phyloP scores from a whole-genome alignment of 2,329 filamentous ascomycete species.

The Pyricularia grisea region DNA sequence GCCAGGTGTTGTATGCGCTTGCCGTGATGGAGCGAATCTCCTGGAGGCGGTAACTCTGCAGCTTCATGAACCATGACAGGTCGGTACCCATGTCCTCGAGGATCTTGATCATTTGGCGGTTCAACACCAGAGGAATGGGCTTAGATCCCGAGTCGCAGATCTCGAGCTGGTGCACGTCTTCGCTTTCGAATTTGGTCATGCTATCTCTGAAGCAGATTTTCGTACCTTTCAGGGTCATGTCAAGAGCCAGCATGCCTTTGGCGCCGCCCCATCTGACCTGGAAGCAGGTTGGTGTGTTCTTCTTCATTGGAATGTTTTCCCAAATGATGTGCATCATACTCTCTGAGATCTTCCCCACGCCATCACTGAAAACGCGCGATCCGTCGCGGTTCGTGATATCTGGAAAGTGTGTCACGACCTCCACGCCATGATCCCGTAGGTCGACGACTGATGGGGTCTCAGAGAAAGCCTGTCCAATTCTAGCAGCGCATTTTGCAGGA shows the following conservation, averaged over 20 bases:
- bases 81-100: slow-evolving; percentile 66
- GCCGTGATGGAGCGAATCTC: slow-evolving; percentile 50
- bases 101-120: slow-evolving; percentile 77
- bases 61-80: slow-evolving; percentile 46
- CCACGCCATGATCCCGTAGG: slow-evolving; percentile 28
- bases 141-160: slow-evolving; percentile 62
- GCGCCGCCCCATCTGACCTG: slow-evolving; percentile 67
- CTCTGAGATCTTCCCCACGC: slow-evolving; percentile 64
- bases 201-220: slow-evolving; percentile 56
- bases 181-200: slow-evolving; percentile 69
- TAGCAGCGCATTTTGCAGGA: slow-evolving; percentile 46
- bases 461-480: slow-evolving; percentile 61
- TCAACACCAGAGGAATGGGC: slow-evolving; percentile 61
- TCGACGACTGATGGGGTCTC: slow-evolving; percentile 60
- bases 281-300: slow-evolving; percentile 50
- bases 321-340: slow-evolving; percentile 52
- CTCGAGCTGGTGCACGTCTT: slow-evolving; percentile 47
- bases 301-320: slow-evolving; percentile 36
- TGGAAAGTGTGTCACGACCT: slow-evolving; percentile 20
- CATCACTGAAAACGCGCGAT: slow-evolving; percentile 63
- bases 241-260: slow-evolving; percentile 71
- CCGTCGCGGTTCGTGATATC: slow-evolving; percentile 43
- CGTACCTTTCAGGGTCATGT: slow-evolving; percentile 48
- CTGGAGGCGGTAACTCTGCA: slow-evolving; percentile 55
- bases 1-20: slow-evolving; percentile 50